A percentile compares a stretch with the other conserved stretches of the same genome.
Conservation (phyloP, 371 early-diverging fungal genomes). For the Saksenaea vasiformis region DNA sequence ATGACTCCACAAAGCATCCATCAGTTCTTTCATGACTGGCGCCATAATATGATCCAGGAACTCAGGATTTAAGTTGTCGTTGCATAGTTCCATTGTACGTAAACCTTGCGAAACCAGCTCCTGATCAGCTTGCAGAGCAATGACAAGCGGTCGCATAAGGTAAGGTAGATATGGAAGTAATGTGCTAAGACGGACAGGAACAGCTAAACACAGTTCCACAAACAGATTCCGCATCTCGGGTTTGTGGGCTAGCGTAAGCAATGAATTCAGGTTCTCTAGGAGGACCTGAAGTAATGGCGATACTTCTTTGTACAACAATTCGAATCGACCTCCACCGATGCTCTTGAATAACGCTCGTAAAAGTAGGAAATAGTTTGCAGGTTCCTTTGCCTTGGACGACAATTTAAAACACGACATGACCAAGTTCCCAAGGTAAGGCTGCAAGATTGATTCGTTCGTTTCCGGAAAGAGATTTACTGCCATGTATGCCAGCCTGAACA, state of each 20-base stretch:
- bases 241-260: conserved; percentile 80
- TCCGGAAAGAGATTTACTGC: conserved; percentile 93
- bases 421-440: conserved; percentile 87
- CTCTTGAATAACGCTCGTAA: conserved; percentile 92
- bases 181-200: conserved; percentile 95
- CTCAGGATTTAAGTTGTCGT: conserved; percentile 97
- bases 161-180: conserved; percentile 93
- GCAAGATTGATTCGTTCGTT: conserved; percentile 86
- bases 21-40: conserved; percentile 92
- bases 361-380: conserved; percentile 90
- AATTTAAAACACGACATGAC: conserved; percentile 89
- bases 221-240: conserved; percentile 86
- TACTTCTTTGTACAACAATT: conserved; percentile 83
- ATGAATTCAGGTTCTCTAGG: conserved; percentile 84
- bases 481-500: conserved; percentile 94
- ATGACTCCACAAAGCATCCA: conserved; percentile 91
- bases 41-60: conserved; percentile 96
- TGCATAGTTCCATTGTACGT: conserved; percentile 96
- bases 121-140: conserved; percentile 90
- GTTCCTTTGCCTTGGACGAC: conserved; percentile 80
- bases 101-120: conserved; percentile 95
- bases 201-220: conserved; percentile 91
- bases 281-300: conserved; percentile 89
- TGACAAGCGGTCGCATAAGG: conserved; percentile 94
- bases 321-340: conserved; percentile 67